Base-by-base conservation (phyloP, 1,284 basidiomycete genomes). In the Ceratobasidium sp. region DNA sequence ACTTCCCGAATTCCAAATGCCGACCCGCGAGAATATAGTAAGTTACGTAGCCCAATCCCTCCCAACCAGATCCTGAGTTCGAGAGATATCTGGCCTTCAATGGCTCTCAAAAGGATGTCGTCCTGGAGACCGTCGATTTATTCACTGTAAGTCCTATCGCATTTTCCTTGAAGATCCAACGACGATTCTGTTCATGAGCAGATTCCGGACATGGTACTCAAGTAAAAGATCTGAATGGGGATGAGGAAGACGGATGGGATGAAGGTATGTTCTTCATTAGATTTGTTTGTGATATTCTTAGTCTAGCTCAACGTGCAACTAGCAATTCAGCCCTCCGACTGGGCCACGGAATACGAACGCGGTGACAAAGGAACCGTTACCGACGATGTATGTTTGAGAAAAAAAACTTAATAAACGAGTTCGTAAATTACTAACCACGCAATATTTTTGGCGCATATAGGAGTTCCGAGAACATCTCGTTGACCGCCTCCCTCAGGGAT, bases 201-300 rank as follows among this genome's bases (percentile, higher is more conserved):
- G 71, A 73, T 33, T 57, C 71, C 17, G 71, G 71, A 44, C 71
- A 73, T 36, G 71, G 71, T 44, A 73, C 71, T 19, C 71, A 73
- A 60, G 59, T 27, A 15, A 22, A 62, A 45, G 71, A 73, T 33
- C 36, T 53, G 22, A 48, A 63, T 41, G 71, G 71, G 27, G 71
- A 73, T n/a, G 71, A 73, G 48, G 50, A 63, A 14, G 71, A 73
- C 22, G 71, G 71, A 8, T 44, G 29, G 27, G 71, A 73, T 27
- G 71, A 73, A 54, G 71, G 71, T 48, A 60, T 22, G 3, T 41
- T 27, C 15, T 17, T 62, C 29, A 17, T 9, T 5, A 53, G 14
- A 24, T 24, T 47, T 22, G 22, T 33, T 44, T 4, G n/a, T 22
- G 24, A 19, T 3, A 15, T 53, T 53, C 45, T 5, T 14, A 19